These are phyloP conservation scores for Clarireedia paspali DNA, from an alignment of 2,329 filamentous ascomycete genomes.

Conservation along the genomic window DNA sequence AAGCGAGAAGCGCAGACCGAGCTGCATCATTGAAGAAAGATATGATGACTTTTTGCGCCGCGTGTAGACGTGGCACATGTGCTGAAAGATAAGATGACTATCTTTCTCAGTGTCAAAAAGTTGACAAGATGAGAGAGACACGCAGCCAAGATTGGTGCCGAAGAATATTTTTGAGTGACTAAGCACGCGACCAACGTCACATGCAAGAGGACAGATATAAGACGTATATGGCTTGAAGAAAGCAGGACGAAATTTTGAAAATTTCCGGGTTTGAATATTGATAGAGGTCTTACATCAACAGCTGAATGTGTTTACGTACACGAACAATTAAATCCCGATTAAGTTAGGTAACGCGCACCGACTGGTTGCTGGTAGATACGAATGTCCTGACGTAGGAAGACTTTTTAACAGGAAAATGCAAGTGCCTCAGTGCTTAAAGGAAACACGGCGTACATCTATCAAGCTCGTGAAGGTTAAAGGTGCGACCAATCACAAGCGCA, in stretches of 20 bases:
- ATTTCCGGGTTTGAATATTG: background rate
- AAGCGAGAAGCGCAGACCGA: constrained; percentile 46
- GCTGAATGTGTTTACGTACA: too few relatives aligned
- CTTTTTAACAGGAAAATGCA: background rate
- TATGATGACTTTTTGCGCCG: constrained; percentile 27
- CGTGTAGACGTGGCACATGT: constrained; percentile 23
- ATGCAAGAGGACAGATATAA: background rate
- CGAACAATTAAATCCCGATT: too few relatives aligned
- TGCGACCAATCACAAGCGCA: background rate
- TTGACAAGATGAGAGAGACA: constrained; percentile 3
- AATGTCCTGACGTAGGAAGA: constrained; percentile 1
- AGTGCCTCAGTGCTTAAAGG: background rate
- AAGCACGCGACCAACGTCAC: constrained; percentile 1
- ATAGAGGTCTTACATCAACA: too few relatives aligned
- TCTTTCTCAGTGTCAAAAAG: constrained; percentile 10
- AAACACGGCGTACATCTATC: background rate
- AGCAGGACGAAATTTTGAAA: background rate
- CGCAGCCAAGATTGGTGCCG: background rate
- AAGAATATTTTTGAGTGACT: constrained; percentile 3
- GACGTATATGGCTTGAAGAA: too few relatives aligned
- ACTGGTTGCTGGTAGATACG: background rate
- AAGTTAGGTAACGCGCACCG: too few relatives aligned
- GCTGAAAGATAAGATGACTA: constrained; percentile 2
- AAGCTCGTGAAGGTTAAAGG: background rate
- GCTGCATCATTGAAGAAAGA: constrained; percentile 44